phyloP scores from a whole-genome alignment of 768 basidiomycete species.

The Termitomyces eurrhizus region DNA sequence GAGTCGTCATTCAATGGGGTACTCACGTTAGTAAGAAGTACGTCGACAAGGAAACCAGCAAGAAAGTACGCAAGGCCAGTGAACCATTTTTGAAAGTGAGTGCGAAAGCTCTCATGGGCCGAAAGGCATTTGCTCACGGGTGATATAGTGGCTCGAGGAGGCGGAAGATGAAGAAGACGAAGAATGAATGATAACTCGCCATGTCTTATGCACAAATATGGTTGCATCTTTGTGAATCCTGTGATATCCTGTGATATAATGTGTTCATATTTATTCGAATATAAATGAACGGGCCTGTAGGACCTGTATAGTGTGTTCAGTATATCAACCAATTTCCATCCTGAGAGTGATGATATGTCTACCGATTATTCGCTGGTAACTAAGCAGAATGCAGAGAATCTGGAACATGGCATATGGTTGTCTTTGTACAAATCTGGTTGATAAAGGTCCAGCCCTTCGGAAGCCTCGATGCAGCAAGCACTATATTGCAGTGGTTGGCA shows the following conservation, averaged over 20 bases:
- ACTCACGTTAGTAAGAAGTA: constrained; percentile 97
- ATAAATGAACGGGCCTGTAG: neutral
- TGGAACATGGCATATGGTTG: no score
- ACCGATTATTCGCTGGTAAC: no score
- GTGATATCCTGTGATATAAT: neutral
- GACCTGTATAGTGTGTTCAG: neutral
- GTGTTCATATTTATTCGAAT: neutral
- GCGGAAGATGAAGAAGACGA: constrained; percentile 72
- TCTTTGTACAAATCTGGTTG: no score
- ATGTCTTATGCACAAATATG: neutral
- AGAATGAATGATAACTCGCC: constrained; percentile 2
- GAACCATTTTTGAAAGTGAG: constrained; percentile 91
- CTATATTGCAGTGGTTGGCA: no score
- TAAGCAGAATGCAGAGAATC: no score
- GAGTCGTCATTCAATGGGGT: constrained; percentile 87
- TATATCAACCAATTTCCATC: neutral
- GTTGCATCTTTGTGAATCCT: neutral
- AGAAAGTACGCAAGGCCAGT: constrained; percentile 93
- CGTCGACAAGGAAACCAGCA: constrained; percentile 90
- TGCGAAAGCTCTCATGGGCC: neutral
- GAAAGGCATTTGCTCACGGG: constrained; percentile 5
- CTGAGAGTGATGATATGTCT: neutral
- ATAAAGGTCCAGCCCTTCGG: no score
- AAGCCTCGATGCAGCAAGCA: no score
- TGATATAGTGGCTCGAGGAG: constrained; percentile 75